Percentiles rank a stretch among this genome's conserved stretches.
Conservation (phyloP, 345 rosid species). For the Eucalyptus caleyi region DNA sequence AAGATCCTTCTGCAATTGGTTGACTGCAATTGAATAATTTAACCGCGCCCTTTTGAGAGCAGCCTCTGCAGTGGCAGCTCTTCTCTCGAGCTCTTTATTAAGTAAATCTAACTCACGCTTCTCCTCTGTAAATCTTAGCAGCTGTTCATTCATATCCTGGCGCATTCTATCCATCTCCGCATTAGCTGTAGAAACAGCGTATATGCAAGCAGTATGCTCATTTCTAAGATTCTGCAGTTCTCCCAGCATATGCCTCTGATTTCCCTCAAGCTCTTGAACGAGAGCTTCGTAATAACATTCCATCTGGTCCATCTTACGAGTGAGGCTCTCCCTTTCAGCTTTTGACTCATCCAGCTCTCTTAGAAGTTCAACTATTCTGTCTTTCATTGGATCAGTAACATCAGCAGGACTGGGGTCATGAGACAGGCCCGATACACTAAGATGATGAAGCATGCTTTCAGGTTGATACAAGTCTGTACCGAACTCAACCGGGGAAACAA, state of each 20-base stretch:
- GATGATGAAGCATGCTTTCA: slow-evolving; percentile 67
- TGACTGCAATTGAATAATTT: slow-evolving; percentile 90
- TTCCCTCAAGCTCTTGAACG: slow-evolving; percentile 96
- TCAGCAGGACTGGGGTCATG: slow-evolving; percentile 46
- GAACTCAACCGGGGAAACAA: slow-evolving; percentile 27
- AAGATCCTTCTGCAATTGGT: slow-evolving; percentile 92
- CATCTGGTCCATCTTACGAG: slow-evolving; percentile 97
- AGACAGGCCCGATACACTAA: slow-evolving; percentile 47
- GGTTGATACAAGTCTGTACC: slow-evolving; percentile 65
- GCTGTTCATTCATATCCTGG: slow-evolving; percentile 48
- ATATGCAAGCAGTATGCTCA: slow-evolving; percentile 78
- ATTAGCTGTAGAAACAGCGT: slow-evolving; percentile 56
- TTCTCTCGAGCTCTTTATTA: slow-evolving; percentile 72
- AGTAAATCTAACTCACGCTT: slow-evolving; percentile 46
- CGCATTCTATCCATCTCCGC: slow-evolving; percentile 76
- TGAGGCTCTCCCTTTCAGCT: slow-evolving; percentile 72
- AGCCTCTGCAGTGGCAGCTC: slow-evolving; percentile 70
- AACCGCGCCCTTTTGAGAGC: slow-evolving; percentile 94
- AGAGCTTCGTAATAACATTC: slow-evolving; percentile 95
- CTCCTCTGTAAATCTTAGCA: slow-evolving; percentile 53
- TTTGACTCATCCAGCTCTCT: slow-evolving; percentile 84
- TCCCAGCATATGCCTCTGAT: slow-evolving; percentile 80
- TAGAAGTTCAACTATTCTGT: slow-evolving; percentile 71
- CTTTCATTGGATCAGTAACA: slow-evolving; percentile 48
- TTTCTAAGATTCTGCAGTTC: slow-evolving; percentile 88